These are phyloP conservation scores for Tuber umbilicatum DNA, from an alignment of 495 filamentous ascomycete genomes.

Conservation along the genomic window DNA sequence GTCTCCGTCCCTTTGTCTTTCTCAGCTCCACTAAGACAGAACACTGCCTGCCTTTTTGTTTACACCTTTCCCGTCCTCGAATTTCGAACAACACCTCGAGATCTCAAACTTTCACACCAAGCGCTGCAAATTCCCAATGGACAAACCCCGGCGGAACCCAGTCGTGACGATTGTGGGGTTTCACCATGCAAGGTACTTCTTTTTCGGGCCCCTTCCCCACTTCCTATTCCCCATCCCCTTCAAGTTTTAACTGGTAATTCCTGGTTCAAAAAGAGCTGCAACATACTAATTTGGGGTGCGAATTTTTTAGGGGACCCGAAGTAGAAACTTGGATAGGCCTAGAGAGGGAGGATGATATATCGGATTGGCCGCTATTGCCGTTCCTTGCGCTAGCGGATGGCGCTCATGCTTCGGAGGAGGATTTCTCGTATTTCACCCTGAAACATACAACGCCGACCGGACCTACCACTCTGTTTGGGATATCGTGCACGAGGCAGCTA, in stretches of 20 bases:
- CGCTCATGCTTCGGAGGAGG: constrained; percentile 84
- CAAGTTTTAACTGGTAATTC: constrained; percentile 18
- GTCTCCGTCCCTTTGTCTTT: constrained; percentile 22
- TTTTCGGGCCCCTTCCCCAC: constrained; percentile 6
- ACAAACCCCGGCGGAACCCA: constrained; percentile 27
- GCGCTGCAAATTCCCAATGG: constrained; percentile 14
- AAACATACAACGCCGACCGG: constrained; percentile 33
- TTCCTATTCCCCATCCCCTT: constrained; percentile 21
- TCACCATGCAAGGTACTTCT: constrained; percentile 75
- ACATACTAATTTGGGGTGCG: constrained; percentile 9
- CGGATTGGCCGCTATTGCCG: constrained; percentile 84
- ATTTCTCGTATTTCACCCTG: constrained; percentile 98
- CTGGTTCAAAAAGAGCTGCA: constrained; percentile 15
- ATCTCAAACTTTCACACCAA: neutral
- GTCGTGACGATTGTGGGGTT: constrained; percentile 91
- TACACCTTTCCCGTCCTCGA: neutral
- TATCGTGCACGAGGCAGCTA: constrained; percentile 88
- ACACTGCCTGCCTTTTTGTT: constrained; percentile 9
- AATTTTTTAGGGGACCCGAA: constrained; percentile 68
- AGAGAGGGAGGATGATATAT: constrained; percentile 70
- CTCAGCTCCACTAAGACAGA: constrained; percentile 23
- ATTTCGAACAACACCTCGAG: constrained; percentile 2
- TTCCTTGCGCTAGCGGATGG: constrained; percentile 98
- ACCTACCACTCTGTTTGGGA: constrained; percentile 84
- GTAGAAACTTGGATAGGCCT: constrained; percentile 85